Conservation (phyloP, 495 filamentous ascomycete genomes). For the Hyaloscypha finlandica region DNA sequence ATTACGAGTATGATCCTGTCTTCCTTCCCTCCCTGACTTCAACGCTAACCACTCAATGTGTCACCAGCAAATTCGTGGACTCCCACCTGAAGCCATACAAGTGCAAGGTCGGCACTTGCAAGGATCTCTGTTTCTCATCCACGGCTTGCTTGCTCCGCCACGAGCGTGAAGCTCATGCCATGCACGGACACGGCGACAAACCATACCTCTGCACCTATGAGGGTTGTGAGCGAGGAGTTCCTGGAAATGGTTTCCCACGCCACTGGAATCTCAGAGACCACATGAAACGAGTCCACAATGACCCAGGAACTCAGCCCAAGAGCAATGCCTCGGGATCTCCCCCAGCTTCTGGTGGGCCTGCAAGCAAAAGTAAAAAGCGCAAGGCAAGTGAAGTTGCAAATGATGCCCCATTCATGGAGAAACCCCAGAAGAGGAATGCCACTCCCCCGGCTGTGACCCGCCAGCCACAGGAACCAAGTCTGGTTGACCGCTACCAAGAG, state of each 20-base stretch:
- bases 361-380: conserved; percentile 27
- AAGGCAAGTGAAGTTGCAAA: conserved; percentile 22
- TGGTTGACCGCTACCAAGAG: conserved; percentile 24
- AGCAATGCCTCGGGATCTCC: conserved; percentile 30
- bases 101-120: conserved; percentile 79
- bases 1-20: conserved; percentile 77
- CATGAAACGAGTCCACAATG: conserved; percentile 91
- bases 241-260: conserved; percentile 85
- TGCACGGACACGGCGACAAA: conserved; percentile 92
- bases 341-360: conserved; percentile 17
- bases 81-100: conserved; percentile 93
- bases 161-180: conserved; percentile 89
- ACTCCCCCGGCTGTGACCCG: conserved; percentile 23
- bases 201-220: conserved; percentile 82
- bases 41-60: conserved; percentile 33
- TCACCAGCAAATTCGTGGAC: conserved; percentile 84
- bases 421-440: conserved; percentile 15
- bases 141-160: conserved; percentile 94
- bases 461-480: conserved; percentile 28
- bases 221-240: conserved; percentile 77
- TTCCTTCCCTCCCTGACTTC: conserved; percentile 19
- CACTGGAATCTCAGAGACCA: conserved; percentile 94
- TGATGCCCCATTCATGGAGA: conserved; percentile 16
- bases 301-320: conserved; percentile 42
- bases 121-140: conserved; percentile 82